Evolutionary conservation across 2,329 filamentous ascomycete genomes (phyloP).

Genomic region (Alternaria novae-zelandiae): DNA sequence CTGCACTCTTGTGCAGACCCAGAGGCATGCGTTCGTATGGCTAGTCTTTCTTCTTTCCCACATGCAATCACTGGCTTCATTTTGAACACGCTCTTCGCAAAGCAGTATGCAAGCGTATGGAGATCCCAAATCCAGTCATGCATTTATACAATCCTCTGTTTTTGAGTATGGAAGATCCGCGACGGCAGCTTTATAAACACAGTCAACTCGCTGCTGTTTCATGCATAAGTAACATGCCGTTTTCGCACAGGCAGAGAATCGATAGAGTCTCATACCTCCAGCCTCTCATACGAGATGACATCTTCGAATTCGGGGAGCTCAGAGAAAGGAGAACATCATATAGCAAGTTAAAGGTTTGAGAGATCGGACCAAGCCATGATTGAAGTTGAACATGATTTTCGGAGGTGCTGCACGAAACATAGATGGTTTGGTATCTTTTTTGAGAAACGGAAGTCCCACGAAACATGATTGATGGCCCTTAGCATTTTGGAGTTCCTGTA

Average conservation of each 20-base stretch:
- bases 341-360: not conserved
- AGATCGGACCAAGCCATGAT: not conserved
- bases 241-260: not conserved
- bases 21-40: no score
- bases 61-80: not conserved
- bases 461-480: no score
- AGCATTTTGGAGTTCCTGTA: no score
- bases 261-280: not conserved
- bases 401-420: not conserved
- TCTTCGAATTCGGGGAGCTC: not conserved
- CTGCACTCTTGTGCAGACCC: not conserved
- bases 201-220: not conserved
- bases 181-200: not conserved
- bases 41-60: no score
- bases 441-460: no score
- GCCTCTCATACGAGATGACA: not conserved
- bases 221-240: rapidly evolving
- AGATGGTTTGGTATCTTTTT: no score
- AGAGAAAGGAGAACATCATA: not conserved
- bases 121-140: not conserved
- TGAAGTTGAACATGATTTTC: not conserved
- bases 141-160: no score
- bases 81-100: not conserved
- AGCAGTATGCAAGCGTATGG: not conserved
- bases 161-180: no score